These are phyloP conservation scores for Phytophthora cryptogea DNA, from an alignment of 352 stramenopile species.

Conservation along the genomic window DNA sequence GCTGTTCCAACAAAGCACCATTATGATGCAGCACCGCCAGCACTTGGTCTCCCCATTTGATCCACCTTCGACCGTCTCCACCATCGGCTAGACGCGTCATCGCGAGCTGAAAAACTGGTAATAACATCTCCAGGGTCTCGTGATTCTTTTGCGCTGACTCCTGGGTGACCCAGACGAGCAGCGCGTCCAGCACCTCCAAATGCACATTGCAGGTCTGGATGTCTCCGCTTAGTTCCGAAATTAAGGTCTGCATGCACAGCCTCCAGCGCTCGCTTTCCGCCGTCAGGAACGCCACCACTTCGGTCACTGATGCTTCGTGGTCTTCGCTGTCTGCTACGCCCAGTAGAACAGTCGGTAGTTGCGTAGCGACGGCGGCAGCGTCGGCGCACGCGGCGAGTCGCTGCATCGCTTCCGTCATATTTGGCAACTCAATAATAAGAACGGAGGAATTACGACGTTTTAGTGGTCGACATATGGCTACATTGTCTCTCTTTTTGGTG, in stretches of 20 bases:
- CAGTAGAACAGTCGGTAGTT: slow-evolving; percentile 13
- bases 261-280: slow-evolving; percentile 21
- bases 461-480: slow-evolving; percentile 8
- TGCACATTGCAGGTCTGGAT: slow-evolving; percentile 2
- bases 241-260: slow-evolving; percentile 1
- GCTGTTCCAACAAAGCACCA: slow-evolving; percentile 10
- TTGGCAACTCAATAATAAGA: slow-evolving; percentile 8
- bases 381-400: slow-evolving; percentile 24
- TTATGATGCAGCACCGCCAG: slow-evolving; percentile 24
- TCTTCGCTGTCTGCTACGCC: slow-evolving; percentile 13
- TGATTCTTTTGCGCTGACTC: slow-evolving; percentile 3
- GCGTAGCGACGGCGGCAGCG: slow-evolving; percentile 9
- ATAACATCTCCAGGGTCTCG: slow-evolving; percentile 6
- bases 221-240: slow-evolving; percentile 32
- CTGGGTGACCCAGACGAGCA: slow-evolving; percentile 16
- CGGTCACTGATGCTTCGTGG: slow-evolving; percentile 11
- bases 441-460: background rate
- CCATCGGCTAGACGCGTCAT: slow-evolving; percentile 14
- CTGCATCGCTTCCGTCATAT: slow-evolving; percentile 11
- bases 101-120: slow-evolving; percentile 24
- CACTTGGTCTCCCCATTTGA: slow-evolving; percentile 36
- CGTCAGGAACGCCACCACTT: slow-evolving; percentile 26
- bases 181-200: slow-evolving; percentile 26
- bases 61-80: slow-evolving; percentile 24
- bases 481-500: background rate